A percentile compares a stretch with the other conserved stretches of the same genome.
These are phyloP conservation scores for Cladochytrium replicatum DNA, from an alignment of 192 early-diverging fungal genomes.

Conservation along the genomic window DNA sequence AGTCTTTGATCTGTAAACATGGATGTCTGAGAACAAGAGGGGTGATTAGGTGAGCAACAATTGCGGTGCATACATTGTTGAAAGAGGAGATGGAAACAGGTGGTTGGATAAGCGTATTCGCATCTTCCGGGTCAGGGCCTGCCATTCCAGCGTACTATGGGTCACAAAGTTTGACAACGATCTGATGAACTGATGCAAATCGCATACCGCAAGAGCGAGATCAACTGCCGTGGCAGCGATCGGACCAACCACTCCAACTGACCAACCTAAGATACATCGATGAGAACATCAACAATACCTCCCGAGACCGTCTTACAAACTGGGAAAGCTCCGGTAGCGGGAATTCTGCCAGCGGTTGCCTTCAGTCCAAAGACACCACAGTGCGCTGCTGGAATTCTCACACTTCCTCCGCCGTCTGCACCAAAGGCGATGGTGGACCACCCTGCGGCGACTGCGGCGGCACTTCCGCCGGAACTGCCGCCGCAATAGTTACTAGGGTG, in stretches of 20 bases:
- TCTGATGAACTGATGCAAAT: too few relatives aligned
- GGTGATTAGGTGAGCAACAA: too few relatives aligned
- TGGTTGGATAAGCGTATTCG: conserved; percentile 38
- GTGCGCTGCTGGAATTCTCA: conserved; percentile 58
- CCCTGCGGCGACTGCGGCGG: conserved; percentile 48
- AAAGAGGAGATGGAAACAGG: conserved; percentile 19
- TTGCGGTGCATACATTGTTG: neutral
- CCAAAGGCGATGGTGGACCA: conserved; percentile 62
- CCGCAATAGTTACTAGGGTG: conserved; percentile 42
- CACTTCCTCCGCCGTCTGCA: conserved; percentile 59
- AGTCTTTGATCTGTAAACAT: conserved; percentile 3
- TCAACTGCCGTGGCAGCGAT: conserved; percentile 60
- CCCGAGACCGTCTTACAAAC: conserved; percentile 27
- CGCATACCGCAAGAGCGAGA: conserved; percentile 42
- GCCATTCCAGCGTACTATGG: conserved; percentile 47
- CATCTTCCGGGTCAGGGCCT: conserved; percentile 46
- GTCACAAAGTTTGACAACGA: too few relatives aligned
- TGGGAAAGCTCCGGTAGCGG: conserved; percentile 37
- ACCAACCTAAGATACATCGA: conserved; percentile 19
- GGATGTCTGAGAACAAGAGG: too few relatives aligned
- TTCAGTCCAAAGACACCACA: conserved; percentile 72
- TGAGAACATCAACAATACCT: conserved; percentile 6
- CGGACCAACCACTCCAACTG: conserved; percentile 54
- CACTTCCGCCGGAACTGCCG: conserved; percentile 63
- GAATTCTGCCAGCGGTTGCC: conserved; percentile 56